phyloP scores from a whole-genome alignment of 2,329 filamentous ascomycete species.

The Fusarium sp. region DNA sequence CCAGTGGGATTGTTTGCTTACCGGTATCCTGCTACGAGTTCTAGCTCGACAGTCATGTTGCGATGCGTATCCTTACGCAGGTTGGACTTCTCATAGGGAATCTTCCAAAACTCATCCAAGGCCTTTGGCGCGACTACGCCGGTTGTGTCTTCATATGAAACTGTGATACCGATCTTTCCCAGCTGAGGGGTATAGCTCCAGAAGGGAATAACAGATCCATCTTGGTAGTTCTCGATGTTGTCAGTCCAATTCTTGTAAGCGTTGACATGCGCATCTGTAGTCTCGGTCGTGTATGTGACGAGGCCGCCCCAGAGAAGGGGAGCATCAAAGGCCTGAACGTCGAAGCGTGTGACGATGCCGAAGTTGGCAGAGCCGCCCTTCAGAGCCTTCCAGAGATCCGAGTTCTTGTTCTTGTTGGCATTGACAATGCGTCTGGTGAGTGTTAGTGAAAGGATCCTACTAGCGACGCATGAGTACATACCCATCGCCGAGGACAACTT shows the following conservation, averaged over 20 bases:
- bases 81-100: slow-evolving; percentile 13
- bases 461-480: neutral
- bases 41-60: slow-evolving; percentile 24
- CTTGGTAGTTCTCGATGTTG: slow-evolving; percentile 14
- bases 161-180: slow-evolving; percentile 13
- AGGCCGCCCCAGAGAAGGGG: slow-evolving; percentile 36
- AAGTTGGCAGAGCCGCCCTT: slow-evolving; percentile 37
- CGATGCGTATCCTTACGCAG: slow-evolving; percentile 19
- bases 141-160: slow-evolving; percentile 19
- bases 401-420: slow-evolving; percentile 33
- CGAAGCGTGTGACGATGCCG: slow-evolving; percentile 38
- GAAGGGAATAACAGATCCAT: slow-evolving; percentile 21
- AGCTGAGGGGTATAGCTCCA: slow-evolving; percentile 22
- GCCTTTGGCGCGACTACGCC: slow-evolving; percentile 13
- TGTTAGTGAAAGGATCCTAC: neutral
- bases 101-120: slow-evolving; percentile 15
- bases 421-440: slow-evolving; percentile 2
- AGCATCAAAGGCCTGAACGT: slow-evolving; percentile 34
- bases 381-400: slow-evolving; percentile 32
- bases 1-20: fast-evolving
- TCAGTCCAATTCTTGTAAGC: slow-evolving; percentile 34
- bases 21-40: slow-evolving; percentile 21
- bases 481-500: slow-evolving; percentile 55
- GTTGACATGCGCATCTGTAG: slow-evolving; percentile 27
- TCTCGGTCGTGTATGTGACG: slow-evolving; percentile 27